Evolutionary conservation across 129 eudicot species (phyloP).

Genomic region (Kitagawia praeruptora): DNA sequence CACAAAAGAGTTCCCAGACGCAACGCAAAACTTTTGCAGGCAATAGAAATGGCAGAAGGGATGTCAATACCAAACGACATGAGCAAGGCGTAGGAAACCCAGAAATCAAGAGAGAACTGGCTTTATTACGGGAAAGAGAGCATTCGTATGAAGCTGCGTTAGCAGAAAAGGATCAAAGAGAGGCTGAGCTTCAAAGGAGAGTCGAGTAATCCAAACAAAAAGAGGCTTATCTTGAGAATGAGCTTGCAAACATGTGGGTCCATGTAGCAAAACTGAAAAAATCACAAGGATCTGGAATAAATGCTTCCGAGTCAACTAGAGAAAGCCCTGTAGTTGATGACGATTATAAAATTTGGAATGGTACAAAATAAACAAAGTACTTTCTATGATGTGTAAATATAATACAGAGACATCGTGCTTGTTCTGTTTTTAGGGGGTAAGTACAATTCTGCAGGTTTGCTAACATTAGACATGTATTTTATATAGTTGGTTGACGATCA

Average conservation of each 20-base stretch:
- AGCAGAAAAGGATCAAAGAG: conserved; percentile 57
- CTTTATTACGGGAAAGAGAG: conserved; percentile 72
- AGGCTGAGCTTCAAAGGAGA: conserved; percentile 52
- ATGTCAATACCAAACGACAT: conserved; percentile 37
- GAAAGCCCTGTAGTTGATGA: conserved; percentile 28
- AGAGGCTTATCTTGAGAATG: conserved; percentile 92
- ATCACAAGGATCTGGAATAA: conserved; percentile 55
- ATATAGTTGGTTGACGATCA: too few species aligned
- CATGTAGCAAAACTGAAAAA: conserved; percentile 80
- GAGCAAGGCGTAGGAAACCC: conserved; percentile 40
- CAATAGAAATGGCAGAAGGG: too few species aligned
- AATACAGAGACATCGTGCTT: conserved; percentile 11
- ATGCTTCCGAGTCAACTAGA: conserved; percentile 36
- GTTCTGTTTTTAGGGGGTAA: conserved; percentile 14
- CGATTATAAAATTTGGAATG: conserved; percentile 24
- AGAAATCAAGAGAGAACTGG: conserved; percentile 72
- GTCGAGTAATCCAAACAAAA: conserved; percentile 81
- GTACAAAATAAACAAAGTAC: conserved; percentile 9
- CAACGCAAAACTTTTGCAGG: too few species aligned
- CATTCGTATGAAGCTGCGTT: conserved; percentile 63
- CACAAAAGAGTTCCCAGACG: too few species aligned
- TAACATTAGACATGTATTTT: too few species aligned
- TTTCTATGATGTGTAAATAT: conserved; percentile 16
- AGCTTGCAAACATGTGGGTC: conserved; percentile 97
- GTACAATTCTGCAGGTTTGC: too few species aligned